Base-by-base conservation (phyloP, 2,329 filamentous ascomycete genomes). In the Zasmidium citrigriseum region DNA sequence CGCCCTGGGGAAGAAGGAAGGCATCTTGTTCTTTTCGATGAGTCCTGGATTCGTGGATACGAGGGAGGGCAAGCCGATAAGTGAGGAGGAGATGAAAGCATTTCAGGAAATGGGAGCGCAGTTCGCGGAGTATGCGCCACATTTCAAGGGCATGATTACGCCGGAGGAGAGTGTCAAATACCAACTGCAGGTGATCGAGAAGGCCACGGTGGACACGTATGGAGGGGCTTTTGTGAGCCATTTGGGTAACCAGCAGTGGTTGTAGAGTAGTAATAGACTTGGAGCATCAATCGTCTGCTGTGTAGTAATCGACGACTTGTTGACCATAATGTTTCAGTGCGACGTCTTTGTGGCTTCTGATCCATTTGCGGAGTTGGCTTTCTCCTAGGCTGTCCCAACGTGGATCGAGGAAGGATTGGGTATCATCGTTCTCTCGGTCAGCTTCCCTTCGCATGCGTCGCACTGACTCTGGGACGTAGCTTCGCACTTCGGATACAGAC, bases 161-260 rank as follows among this genome's bases (percentile, higher is more conserved):
- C 47, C 63, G 1, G 58, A 68, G 1, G 62, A 73, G 38, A 63
- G 68, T 1, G 72, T 78, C 21, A 61, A 60, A 29, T 55, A 55
- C 22, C 65, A 76, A 44, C 52, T 73, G 25, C 57, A 67, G 9
- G 64, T 75, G 1, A 65, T 70, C 29, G 66, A 78, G 5, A 73
- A 70, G 27, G 69, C 75, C 1, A 82, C 74, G 24, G 68, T 85
- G 9, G 77, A 80, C 48, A 63, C 79, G 64, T 63, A 58, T 34
- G 82, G 75, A 1, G 84, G 85, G 2, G 68, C 72, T 0, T 85
- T 83, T 63, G 61, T 86, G 1, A 83, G 82, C 24, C 83, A 87
- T 34, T 65, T 76, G 56, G 82, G 83, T 2, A 82, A 75, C 61
- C 80, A 82, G 70, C 62, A 66, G 47, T 68, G 66, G 67, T 38